Evolutionary conservation across 1,284 basidiomycete genomes (phyloP).

Genomic region (Cutaneotrichosporon sp.): DNA sequence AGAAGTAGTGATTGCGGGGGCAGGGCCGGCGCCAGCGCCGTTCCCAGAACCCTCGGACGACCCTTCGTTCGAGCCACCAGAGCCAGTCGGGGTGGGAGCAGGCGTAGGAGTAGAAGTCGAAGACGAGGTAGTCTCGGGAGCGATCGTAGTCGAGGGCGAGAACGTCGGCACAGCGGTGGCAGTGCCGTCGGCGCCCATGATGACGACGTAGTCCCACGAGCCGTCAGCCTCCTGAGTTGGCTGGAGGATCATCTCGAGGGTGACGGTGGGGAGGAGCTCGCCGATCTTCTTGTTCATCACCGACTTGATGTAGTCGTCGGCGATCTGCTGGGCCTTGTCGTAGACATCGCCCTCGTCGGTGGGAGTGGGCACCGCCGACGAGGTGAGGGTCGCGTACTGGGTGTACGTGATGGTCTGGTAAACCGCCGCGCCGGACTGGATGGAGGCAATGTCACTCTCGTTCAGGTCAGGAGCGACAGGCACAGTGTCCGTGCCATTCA

Average conservation of each 20-base stretch:
- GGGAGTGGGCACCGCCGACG: conserved; percentile 10
- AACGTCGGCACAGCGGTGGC: conserved; percentile 44
- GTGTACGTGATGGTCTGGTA: conserved; percentile 40
- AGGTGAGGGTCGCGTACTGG: conserved; percentile 22
- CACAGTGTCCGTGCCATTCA: conserved; percentile 30
- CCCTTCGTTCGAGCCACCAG: neutral
- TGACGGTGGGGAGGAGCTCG: conserved; percentile 41
- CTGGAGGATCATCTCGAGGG: conserved; percentile 43
- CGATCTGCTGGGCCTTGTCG: conserved; percentile 27
- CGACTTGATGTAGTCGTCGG: conserved; percentile 30
- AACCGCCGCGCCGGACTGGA: conserved; percentile 26
- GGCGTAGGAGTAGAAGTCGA: neutral
- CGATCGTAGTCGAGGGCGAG: conserved; percentile 5
- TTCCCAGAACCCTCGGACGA: neutral
- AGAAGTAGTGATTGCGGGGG: conserved; percentile 2
- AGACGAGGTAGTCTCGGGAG: too few relatives aligned
- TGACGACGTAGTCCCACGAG: conserved; percentile 46
- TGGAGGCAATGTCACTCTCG: conserved; percentile 25
- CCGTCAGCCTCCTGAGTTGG: conserved; percentile 48
- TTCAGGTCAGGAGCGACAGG: conserved; percentile 25
- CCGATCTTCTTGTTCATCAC: conserved; percentile 29
- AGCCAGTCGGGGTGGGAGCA: neutral
- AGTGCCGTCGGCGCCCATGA: conserved; percentile 44
- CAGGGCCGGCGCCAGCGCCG: conserved; percentile 3
- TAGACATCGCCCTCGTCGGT: conserved; percentile 7